Evolutionary conservation across 2,329 filamentous ascomycete genomes (phyloP).

Genomic region (Colletotrichum sansevieriae): DNA sequence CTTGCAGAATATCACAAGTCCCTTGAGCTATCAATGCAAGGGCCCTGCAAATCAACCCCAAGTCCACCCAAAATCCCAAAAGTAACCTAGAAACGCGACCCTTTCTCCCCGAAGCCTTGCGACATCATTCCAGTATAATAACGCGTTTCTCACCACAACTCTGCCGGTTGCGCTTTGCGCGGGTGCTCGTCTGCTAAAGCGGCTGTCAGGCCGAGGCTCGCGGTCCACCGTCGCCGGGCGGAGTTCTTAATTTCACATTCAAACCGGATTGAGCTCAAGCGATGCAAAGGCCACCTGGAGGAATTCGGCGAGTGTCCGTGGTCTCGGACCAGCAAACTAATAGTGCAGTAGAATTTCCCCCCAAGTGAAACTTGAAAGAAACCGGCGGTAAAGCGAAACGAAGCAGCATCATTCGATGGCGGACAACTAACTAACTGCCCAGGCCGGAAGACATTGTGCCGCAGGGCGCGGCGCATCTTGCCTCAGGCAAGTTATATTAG

Average conservation of each 20-base stretch:
- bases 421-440: neutral
- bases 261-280: neutral
- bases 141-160: too few species aligned
- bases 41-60: too few species aligned
- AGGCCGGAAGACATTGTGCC: conserved; percentile 19
- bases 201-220: conserved; percentile 10
- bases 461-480: conserved; percentile 11
- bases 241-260: conserved; percentile 4
- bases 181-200: neutral
- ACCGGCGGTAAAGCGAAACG: too few species aligned
- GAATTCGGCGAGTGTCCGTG: neutral
- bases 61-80: too few species aligned
- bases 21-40: too few species aligned
- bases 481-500: conserved; percentile 21
- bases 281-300: neutral
- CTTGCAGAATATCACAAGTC: too few species aligned
- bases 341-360: too few species aligned
- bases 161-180: too few species aligned
- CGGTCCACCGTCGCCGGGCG: conserved; percentile 20
- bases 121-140: too few species aligned
- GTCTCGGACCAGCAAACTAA: neutral
- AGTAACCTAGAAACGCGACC: too few species aligned
- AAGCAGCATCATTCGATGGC: neutral
- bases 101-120: too few species aligned
- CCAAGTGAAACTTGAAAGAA: too few species aligned